phyloP scores from a whole-genome alignment of 306 rosid species.

The Gleditsia sinensis region DNA sequence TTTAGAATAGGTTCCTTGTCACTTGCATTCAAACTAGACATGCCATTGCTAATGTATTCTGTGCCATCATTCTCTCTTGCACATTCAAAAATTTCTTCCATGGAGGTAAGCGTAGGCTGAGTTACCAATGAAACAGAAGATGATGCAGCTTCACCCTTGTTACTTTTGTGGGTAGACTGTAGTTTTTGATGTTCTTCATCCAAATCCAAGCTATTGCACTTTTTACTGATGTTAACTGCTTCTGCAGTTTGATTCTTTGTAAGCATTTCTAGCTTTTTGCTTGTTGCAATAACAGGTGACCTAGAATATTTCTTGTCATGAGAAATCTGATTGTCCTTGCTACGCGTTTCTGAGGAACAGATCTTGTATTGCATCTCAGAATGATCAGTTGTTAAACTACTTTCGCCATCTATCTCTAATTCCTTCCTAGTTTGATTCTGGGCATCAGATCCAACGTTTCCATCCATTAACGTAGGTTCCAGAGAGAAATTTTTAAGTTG shows the following conservation, averaged over 20 bases:
- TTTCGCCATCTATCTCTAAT: conserved; percentile 32
- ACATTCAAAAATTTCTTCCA: conserved; percentile 26
- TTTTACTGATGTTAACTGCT: conserved; percentile 29
- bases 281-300: conserved; percentile 35
- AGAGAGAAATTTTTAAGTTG: conserved; percentile 34
- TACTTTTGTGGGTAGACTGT: conserved; percentile 33
- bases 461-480: conserved; percentile 27
- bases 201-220: conserved; percentile 38
- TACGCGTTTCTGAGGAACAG: conserved; percentile 32
- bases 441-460: conserved; percentile 38
- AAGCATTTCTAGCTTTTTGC: conserved; percentile 32
- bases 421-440: conserved; percentile 39
- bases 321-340: conserved; percentile 31
- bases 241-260: conserved; percentile 24
- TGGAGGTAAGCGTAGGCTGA: conserved; percentile 30
- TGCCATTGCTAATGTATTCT: conserved; percentile 21
- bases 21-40: conserved; percentile 20
- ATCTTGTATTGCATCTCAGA: conserved; percentile 40
- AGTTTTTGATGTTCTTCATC: conserved; percentile 41
- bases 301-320: conserved; percentile 25
- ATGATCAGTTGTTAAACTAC: conserved; percentile 28
- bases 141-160: conserved; percentile 32
- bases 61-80: conserved; percentile 3
- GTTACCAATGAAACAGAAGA: conserved; percentile 36
- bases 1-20: conserved; percentile 26